phyloP scores from a whole-genome alignment of 2,329 filamentous ascomycete genomes.

The Thielaviopsis ethacetica region DNA sequence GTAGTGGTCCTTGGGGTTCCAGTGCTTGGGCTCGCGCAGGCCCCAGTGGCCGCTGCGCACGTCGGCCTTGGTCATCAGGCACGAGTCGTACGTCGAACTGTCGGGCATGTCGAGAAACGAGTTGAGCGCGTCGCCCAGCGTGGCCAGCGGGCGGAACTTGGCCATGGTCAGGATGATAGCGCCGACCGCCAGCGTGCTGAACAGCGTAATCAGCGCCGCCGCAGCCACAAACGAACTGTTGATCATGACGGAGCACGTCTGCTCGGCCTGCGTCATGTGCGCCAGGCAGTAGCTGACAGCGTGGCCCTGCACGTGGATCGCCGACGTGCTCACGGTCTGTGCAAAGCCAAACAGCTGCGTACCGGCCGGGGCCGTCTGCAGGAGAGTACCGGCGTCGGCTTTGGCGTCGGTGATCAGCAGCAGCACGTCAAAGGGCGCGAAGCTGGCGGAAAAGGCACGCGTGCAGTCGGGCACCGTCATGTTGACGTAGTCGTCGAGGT shows the following conservation, averaged over 20 bases:
- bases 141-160: slow-evolving; percentile 28
- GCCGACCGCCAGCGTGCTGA: slow-evolving; percentile 16
- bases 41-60: slow-evolving; percentile 28
- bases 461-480: slow-evolving; percentile 20
- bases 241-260: slow-evolving; percentile 25
- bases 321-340: background rate
- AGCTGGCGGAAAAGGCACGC: slow-evolving; percentile 18
- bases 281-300: slow-evolving; percentile 19
- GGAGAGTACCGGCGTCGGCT: slow-evolving; percentile 16
- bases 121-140: slow-evolving; percentile 33
- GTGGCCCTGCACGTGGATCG: background rate
- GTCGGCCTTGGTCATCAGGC: slow-evolving; percentile 31
- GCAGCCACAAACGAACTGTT: slow-evolving; percentile 28
- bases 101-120: slow-evolving; percentile 33
- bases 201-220: slow-evolving; percentile 26
- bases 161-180: slow-evolving; percentile 24
- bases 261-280: slow-evolving; percentile 12
- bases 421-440: slow-evolving; percentile 20
- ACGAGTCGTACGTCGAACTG: slow-evolving; percentile 25
- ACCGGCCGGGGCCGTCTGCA: slow-evolving; percentile 19
- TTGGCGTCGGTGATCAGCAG: slow-evolving; percentile 19
- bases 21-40: slow-evolving; percentile 26
- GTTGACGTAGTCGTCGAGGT: slow-evolving; percentile 14
- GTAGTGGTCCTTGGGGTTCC: slow-evolving; percentile 23
- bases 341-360: slow-evolving; percentile 13